A percentile compares a stretch with the other conserved stretches of the same genome.
Evolutionary conservation across 495 filamentous ascomycete genomes (phyloP).

Genomic region (Choiromyces venosus): DNA sequence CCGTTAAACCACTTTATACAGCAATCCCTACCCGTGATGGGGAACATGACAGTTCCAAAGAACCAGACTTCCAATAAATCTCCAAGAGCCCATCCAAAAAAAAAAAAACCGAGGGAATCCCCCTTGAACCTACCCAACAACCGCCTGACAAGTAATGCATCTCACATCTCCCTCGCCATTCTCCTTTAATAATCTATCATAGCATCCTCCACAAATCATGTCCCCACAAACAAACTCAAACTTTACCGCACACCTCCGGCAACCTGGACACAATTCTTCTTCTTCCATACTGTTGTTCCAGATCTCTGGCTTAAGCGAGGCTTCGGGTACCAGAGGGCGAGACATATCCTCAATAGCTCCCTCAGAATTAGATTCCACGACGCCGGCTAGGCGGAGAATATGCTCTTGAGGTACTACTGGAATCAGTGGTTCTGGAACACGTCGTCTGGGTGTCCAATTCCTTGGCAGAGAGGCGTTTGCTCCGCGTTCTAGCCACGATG

Average conservation of each 20-base stretch:
- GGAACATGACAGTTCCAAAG: background rate
- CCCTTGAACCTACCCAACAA: background rate
- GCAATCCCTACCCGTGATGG: background rate
- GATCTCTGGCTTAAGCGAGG: background rate
- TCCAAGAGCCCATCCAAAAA: background rate
- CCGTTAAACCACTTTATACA: too few species aligned
- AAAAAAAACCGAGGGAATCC: background rate
- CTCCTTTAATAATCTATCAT: background rate
- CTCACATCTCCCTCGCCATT: background rate
- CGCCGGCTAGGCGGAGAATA: background rate
- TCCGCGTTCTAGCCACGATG: background rate
- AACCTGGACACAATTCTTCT: background rate
- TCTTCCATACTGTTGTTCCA: background rate
- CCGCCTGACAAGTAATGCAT: background rate
- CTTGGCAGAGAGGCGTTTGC: background rate
- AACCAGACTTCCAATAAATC: background rate
- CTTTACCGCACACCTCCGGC: background rate
- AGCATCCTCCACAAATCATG: background rate
- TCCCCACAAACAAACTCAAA: conserved; percentile 2
- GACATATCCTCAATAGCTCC: background rate
- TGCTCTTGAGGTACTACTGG: background rate
- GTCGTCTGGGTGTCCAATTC: background rate
- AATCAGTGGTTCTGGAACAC: background rate
- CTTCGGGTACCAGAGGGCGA: background rate
- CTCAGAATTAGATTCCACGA: background rate